Conservation (phyloP, 2,329 filamentous ascomycete genomes). For the Aspergillus terreus region DNA sequence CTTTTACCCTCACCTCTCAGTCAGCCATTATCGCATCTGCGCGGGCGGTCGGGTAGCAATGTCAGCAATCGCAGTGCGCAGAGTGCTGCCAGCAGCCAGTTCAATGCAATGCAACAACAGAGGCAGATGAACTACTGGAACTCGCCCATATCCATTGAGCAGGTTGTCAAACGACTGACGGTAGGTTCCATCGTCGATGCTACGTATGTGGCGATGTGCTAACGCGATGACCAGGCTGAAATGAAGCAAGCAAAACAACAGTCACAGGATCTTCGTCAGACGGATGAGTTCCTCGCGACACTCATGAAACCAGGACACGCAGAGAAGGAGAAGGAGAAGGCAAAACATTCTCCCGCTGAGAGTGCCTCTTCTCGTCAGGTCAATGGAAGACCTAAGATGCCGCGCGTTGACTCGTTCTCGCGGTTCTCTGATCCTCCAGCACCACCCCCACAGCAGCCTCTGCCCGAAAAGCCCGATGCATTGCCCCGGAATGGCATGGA, state of each 20-base stretch:
- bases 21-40: conserved; percentile 61
- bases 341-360: conserved; percentile 46
- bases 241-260: conserved; percentile 87
- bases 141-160: conserved; percentile 86
- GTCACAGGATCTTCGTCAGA: conserved; percentile 76
- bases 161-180: conserved; percentile 83
- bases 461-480: conserved; percentile 87
- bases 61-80: conserved; percentile 55
- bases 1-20: conserved; percentile 68
- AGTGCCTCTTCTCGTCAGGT: conserved; percentile 41
- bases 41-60: conserved; percentile 68
- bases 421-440: conserved; percentile 91
- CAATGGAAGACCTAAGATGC: conserved; percentile 45
- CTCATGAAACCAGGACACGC: conserved; percentile 69
- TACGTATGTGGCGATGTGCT: conserved; percentile 1
- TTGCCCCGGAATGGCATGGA: conserved; percentile 42
- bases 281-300: conserved; percentile 74
- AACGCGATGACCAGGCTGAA: conserved; percentile 63
- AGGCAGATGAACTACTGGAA: conserved; percentile 78
- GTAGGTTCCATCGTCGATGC: conserved; percentile 44
- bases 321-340: conserved; percentile 49
- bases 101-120: conserved; percentile 63
- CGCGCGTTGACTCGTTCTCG: conserved; percentile 70
- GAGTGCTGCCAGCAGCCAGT: conserved; percentile 55
- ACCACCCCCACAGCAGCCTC: conserved; percentile 85